phyloP scores from a whole-genome alignment of 2,329 filamentous ascomycete species.

The Exserohilum rostratum region DNA sequence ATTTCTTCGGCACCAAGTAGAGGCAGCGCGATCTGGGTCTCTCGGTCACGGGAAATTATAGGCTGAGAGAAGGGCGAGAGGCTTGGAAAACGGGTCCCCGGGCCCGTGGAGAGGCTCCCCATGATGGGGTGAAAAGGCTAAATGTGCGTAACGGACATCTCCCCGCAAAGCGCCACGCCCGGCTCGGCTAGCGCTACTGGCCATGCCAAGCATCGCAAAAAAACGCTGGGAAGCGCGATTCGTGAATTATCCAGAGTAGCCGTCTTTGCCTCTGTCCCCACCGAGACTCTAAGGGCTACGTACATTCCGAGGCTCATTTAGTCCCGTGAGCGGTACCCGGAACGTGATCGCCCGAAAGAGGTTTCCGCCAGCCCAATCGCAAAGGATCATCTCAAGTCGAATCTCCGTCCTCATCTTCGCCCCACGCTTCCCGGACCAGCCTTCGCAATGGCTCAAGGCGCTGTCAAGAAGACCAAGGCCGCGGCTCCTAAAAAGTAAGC shows the following conservation, averaged over 20 bases:
- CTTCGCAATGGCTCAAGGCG: slow-evolving; percentile 56
- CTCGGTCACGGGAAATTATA: not conserved
- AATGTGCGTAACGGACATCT: slow-evolving; percentile 16
- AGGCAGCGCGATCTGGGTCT: not conserved
- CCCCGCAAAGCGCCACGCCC: slow-evolving; percentile 27
- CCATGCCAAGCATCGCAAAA: slow-evolving; percentile 19
- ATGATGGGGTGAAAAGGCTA: slow-evolving; percentile 33
- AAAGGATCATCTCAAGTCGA: slow-evolving; percentile 1
- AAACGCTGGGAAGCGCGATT: slow-evolving; percentile 18
- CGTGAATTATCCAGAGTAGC: slow-evolving; percentile 12
- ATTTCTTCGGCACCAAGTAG: not conserved
- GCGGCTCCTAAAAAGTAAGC: slow-evolving; percentile 48
- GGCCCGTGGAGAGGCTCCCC: slow-evolving; percentile 28
- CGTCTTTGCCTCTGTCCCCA: slow-evolving; percentile 7
- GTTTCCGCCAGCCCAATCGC: not conserved
- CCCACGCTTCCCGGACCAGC: slow-evolving; percentile 1
- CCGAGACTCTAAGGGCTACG: not conserved
- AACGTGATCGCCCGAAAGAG: not conserved
- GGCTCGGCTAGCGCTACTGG: slow-evolving; percentile 11
- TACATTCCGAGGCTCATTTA: not conserved
- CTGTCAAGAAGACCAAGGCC: slow-evolving; percentile 55
- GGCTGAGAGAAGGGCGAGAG: not conserved
- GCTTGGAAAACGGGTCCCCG: slow-evolving; percentile 38
- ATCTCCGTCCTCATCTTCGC: slow-evolving; percentile 8
- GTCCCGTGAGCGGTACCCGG: slow-evolving; percentile 1